Conservation (phyloP, 2,329 filamentous ascomycete genomes). For the Colletotrichum noveboracense region DNA sequence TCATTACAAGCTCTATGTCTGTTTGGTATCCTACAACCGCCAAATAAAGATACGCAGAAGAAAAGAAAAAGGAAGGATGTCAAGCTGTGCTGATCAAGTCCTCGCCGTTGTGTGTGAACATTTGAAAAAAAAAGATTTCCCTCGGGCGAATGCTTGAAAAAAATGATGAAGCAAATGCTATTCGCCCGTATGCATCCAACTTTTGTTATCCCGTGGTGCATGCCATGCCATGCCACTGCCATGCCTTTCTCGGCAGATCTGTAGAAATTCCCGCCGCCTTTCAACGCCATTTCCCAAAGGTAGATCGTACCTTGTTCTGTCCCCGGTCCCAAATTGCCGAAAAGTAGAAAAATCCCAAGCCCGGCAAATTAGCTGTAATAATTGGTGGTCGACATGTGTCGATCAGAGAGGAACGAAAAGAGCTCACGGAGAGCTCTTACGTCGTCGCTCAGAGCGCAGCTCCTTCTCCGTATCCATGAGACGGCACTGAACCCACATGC, state of each 20-base stretch:
- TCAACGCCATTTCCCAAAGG: conserved; percentile 4
- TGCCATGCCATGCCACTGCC: not conserved
- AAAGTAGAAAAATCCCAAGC: not conserved
- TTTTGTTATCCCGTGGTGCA: not conserved
- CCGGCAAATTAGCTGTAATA: not conserved
- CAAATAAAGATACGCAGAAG: not conserved
- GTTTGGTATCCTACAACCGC: conserved; percentile 11
- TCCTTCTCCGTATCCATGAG: conserved; percentile 67
- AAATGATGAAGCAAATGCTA: not conserved
- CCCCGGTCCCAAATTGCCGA: not conserved
- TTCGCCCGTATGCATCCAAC: conserved; percentile 1
- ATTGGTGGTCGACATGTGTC: not conserved
- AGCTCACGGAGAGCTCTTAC: conserved; percentile 27
- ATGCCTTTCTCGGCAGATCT: not conserved
- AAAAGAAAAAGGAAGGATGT: not conserved
- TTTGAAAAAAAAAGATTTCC: not conserved
- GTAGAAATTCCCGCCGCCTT: not conserved
- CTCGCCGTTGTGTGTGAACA: not conserved
- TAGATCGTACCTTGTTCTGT: not conserved
- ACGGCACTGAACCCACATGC: conserved; percentile 63
- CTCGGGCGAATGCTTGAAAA: not conserved
- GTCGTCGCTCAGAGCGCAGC: conserved; percentile 56
- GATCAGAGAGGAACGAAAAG: not conserved
- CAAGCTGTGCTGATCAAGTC: not conserved
- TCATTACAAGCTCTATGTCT: conserved; percentile 12